A percentile compares a stretch with the other conserved stretches of the same genome.
These are phyloP conservation scores for Globisporangium acanthophoron DNA, from an alignment of 352 stramenopile species.

Conservation along the genomic window DNA sequence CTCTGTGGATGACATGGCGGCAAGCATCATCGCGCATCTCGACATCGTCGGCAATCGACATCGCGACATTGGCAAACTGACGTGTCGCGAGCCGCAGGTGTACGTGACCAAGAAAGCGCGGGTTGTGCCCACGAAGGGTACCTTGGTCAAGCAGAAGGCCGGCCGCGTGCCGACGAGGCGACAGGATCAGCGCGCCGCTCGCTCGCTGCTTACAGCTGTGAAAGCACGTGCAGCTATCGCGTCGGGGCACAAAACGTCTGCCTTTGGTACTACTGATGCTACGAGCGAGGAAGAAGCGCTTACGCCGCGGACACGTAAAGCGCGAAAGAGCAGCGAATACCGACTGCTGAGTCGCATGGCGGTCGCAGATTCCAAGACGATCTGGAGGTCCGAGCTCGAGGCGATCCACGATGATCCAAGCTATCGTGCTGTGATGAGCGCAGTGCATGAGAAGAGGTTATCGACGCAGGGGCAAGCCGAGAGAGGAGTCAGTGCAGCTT, in stretches of 20 bases:
- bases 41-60: constrained; percentile 69
- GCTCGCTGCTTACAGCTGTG: constrained; percentile 35
- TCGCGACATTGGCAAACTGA: constrained; percentile 50
- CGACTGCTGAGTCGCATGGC: constrained; percentile 53
- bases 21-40: constrained; percentile 43
- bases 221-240: constrained; percentile 42
- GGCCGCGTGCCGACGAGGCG: constrained; percentile 29
- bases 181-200: constrained; percentile 49
- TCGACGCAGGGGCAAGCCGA: neutral
- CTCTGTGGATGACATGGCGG: constrained; percentile 29
- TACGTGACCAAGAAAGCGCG: constrained; percentile 38
- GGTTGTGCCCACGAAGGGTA: constrained; percentile 17
- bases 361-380: constrained; percentile 31
- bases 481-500: no score
- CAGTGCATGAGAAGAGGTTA: neutral
- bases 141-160: constrained; percentile 31
- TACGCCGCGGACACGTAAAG: constrained; percentile 14
- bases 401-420: constrained; percentile 42
- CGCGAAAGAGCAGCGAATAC: constrained; percentile 49
- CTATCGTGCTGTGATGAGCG: constrained; percentile 7
- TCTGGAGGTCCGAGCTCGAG: constrained; percentile 50
- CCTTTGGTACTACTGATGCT: neutral
- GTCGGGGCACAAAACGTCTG: constrained; percentile 12
- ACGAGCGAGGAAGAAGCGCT: constrained; percentile 11
- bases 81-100: constrained; percentile 41